These are phyloP conservation scores for Castanopsis chinensis DNA, from an alignment of 306 rosid genomes.

Conservation along the genomic window DNA sequence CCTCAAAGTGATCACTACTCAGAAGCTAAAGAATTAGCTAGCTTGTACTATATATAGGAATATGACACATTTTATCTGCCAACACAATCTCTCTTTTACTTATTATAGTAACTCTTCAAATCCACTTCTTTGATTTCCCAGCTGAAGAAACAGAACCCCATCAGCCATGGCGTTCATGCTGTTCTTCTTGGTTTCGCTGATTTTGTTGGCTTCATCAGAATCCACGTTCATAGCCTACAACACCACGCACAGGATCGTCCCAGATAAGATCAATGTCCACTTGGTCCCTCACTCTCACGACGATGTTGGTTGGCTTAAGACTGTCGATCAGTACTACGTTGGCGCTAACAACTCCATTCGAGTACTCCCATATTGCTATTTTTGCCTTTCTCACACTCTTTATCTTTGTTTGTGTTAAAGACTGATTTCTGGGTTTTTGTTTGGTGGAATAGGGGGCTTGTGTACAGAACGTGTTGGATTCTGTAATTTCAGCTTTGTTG, in stretches of 20 bases:
- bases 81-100: too few relatives aligned
- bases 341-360: slow-evolving; percentile 85
- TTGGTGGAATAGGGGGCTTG: slow-evolving; percentile 65
- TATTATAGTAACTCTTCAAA: background rate
- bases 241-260: slow-evolving; percentile 50
- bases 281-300: slow-evolving; percentile 88
- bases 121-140: background rate
- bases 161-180: slow-evolving; percentile 27
- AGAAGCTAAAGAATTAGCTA: too few relatives aligned
- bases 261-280: slow-evolving; percentile 56
- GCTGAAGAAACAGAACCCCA: background rate
- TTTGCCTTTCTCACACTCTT: too few relatives aligned
- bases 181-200: slow-evolving; percentile 14
- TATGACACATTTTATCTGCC: too few relatives aligned
- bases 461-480: slow-evolving; percentile 78
- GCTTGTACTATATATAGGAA: too few relatives aligned
- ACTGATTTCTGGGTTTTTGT: background rate
- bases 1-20: too few relatives aligned
- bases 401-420: background rate
- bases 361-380: slow-evolving; percentile 18
- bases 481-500: slow-evolving; percentile 64
- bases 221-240: slow-evolving; percentile 67
- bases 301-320: slow-evolving; percentile 90
- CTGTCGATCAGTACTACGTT: slow-evolving; percentile 84
- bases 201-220: slow-evolving; percentile 28